Base-by-base conservation (phyloP, 2,329 filamentous ascomycete species). In the Lachnellula suecica region DNA sequence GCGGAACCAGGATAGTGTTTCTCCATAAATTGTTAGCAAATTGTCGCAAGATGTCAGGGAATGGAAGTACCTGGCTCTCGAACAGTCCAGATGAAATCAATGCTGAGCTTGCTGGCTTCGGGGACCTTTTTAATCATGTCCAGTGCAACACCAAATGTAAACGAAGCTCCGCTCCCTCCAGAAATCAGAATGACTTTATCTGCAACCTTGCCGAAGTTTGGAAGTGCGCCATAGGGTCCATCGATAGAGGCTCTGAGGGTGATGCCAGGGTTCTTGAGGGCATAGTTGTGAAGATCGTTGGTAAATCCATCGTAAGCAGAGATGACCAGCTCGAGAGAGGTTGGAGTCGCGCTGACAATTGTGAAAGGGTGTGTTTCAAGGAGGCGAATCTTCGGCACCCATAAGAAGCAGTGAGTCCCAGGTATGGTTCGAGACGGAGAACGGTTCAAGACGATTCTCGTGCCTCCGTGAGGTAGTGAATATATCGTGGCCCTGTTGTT, bases 311-410 rank as follows among this genome's bases (percentile, higher is more conserved):
- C 75, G 56, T 81, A 74, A 0, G 81, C 76, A 44, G 77, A 74
- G 47, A 85, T 74, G 20, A 85, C 74, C 45, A 86, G 81, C 68
- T 85, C 68, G 1, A 58, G 62, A 0, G 79, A 77, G 27, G 72
- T 74, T 20, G 47, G 54, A 22, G 44, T 49, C 25, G 38, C 49
- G 73, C 68, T 20, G 60, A 79, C 78, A 44, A 86, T 79, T 2
- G 83, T 86, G 59, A 87, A 87, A 0, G 83, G 83, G 56, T 88
- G 84, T 2, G 78, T 82, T 66, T 87, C 79, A 17, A 79, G 69
- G 2, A 71, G 59, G 9, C 83, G 77, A 44, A 87, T 74, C 4
- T 70, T 70, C 0, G 84, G 84, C 6, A 87, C 76, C 81, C 82
- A 87, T 25, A 87, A 66, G 61, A 84, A 86, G 59, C 80, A 82